Conservation (phyloP, 441 rosid species). For the Geranium incanum region DNA sequence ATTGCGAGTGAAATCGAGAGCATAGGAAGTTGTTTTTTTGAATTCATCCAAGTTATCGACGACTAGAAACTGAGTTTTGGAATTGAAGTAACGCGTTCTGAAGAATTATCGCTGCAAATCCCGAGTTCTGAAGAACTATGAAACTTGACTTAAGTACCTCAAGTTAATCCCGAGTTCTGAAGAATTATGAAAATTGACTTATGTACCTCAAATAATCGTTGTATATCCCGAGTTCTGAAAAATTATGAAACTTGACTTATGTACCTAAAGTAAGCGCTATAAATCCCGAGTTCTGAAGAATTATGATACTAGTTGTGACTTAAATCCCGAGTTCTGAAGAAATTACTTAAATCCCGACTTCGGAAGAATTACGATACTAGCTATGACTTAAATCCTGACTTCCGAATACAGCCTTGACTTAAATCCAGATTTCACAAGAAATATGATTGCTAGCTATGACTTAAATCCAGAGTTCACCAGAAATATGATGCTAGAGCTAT, state of each 20-base stretch:
- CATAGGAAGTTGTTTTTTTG: too few relatives aligned
- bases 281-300: too few relatives aligned
- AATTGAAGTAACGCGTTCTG: not conserved
- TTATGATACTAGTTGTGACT: too few relatives aligned
- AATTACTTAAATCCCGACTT: not conserved
- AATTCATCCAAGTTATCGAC: not conserved
- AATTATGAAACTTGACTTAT: too few relatives aligned
- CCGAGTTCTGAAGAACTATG: too few relatives aligned
- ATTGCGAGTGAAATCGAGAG: too few relatives aligned
- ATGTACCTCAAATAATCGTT: conserved; percentile 13
- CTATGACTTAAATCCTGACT: not conserved
- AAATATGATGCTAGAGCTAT: too few relatives aligned
- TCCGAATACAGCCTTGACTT: too few relatives aligned
- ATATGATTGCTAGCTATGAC: too few relatives aligned
- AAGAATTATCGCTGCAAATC: not conserved
- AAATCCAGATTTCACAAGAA: not conserved
- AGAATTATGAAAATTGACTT: not conserved
- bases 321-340: not conserved
- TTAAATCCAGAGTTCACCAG: not conserved
- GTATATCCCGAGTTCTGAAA: not conserved
- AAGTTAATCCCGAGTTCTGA: too few relatives aligned
- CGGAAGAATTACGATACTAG: not conserved
- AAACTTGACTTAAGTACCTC: too few relatives aligned
- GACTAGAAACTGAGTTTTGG: not conserved
- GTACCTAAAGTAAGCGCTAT: too few relatives aligned